Evolutionary conservation across 1,284 basidiomycete genomes (phyloP), one percentile per base, ranked within the genome.

Genomic region (Cystobasidium slooffiae): DNA sequence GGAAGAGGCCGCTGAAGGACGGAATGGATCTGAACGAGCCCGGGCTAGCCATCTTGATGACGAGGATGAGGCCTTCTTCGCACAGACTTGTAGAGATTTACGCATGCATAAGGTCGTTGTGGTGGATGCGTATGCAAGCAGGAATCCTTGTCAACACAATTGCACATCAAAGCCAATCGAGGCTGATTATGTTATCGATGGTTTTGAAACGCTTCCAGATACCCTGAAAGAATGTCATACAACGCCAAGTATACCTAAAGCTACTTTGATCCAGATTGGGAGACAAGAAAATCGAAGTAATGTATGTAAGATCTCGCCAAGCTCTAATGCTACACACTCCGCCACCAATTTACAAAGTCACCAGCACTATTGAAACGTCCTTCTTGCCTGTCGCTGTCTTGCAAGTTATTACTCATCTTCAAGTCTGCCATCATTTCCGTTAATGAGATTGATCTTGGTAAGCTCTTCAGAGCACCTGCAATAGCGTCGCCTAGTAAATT

Each of bases 21-120:
- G 24, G 44, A 39, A 58, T 55, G 66, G 66, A 56, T 58, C 66
- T n/a, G 31, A 31, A 51, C 53, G 31, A 55, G 49, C 41, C 5
- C 66, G 49, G 18, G 66, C 66, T 24, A 68, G 6, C 66, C 66
- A 68, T 31, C 39, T 18, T 16, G 49, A 55, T 24, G 49, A 55
- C 20, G 66, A 58, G 16, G 66, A 24, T 7, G 66, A 68, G 4
- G 31, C 24, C 20, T 59, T 59, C 24, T 59, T 59, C 37, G 56
- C 31, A 14, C 24, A 24, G 18, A 4, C 22, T 20, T 37, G 24
- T 12, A 39, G 12, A 14, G 37, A 37, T 2, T 7, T 59, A 16
- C 24, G 56, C 56, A 59, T 59, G 56, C 20, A 59, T 43, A 20
- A 14, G 31, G 31, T 31, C 31, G 31, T 31, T 31, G 31, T 31